These are phyloP conservation scores for Sporisorium sorghi DNA, from an alignment of 1,284 basidiomycete species.

Conservation along the genomic window DNA sequence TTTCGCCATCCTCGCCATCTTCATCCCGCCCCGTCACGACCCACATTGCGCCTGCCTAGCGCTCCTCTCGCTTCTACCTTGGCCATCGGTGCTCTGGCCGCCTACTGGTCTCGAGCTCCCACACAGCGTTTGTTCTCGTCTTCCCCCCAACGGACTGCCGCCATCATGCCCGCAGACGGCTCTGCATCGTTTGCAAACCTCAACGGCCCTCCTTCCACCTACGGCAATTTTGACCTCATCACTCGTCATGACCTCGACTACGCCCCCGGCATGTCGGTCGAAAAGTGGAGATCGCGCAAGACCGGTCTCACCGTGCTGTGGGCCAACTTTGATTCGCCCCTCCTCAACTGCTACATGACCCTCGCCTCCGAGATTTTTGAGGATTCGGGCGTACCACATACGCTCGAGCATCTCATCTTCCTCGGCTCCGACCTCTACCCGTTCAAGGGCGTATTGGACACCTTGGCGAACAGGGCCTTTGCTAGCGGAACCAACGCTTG, in stretches of 20 bases:
- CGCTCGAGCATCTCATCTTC: constrained; percentile 68
- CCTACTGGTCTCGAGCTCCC: constrained; percentile 10
- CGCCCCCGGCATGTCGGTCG: constrained; percentile 78
- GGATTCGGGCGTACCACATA: constrained; percentile 72
- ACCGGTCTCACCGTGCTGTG: constrained; percentile 78
- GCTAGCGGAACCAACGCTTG: constrained; percentile 82
- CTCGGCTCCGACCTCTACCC: constrained; percentile 74
- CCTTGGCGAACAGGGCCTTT: constrained; percentile 95
- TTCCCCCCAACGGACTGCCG: constrained; percentile 2
- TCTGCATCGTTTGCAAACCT: constrained; percentile 6
- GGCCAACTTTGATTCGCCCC: constrained; percentile 76
- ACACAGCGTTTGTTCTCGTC: constrained; percentile 21
- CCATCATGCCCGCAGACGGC: constrained; percentile 36
- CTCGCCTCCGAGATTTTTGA: constrained; percentile 84
- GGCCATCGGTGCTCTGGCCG: constrained; percentile 17
- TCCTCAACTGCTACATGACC: constrained; percentile 92
- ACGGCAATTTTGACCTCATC: constrained; percentile 83
- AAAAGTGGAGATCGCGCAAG: constrained; percentile 84
- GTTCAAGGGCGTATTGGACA: constrained; percentile 96
- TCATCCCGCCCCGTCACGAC: neutral
- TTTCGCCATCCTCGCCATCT: neutral
- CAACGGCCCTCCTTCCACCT: constrained; percentile 22
- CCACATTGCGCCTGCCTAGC: constrained; percentile 16
- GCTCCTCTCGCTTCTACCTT: constrained; percentile 14
- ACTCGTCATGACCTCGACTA: constrained; percentile 79